Percentiles rank a stretch among this genome's conserved stretches.
Evolutionary conservation across 495 filamentous ascomycete species (phyloP).

Genomic region (Penicillium odoratum): DNA sequence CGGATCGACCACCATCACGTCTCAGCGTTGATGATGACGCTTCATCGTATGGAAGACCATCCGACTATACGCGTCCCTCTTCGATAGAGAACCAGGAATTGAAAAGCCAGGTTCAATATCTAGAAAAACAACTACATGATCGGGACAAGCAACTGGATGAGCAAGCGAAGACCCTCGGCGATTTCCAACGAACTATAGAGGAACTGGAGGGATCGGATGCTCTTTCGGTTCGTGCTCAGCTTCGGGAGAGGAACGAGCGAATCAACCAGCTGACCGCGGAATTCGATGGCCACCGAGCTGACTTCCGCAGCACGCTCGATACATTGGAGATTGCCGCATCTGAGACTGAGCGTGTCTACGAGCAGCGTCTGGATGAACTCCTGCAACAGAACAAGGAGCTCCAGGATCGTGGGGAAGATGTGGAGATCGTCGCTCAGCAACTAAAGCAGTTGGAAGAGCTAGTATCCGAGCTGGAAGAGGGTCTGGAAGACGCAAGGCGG

Average conservation of each 20-base stretch:
- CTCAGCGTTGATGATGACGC: constrained; percentile 42
- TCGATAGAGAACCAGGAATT: constrained; percentile 51
- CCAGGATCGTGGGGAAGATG: constrained; percentile 79
- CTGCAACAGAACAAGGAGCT: constrained; percentile 79
- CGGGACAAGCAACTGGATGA: constrained; percentile 85
- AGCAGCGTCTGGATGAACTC: constrained; percentile 87
- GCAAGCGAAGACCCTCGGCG: constrained; percentile 73
- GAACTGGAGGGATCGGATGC: constrained; percentile 79
- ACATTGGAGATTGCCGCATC: constrained; percentile 93
- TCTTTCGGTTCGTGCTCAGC: constrained; percentile 70
- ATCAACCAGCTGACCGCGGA: constrained; percentile 89
- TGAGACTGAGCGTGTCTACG: constrained; percentile 97
- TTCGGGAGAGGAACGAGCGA: constrained; percentile 96
- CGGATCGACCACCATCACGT: constrained; percentile 45
- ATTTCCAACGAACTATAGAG: constrained; percentile 50
- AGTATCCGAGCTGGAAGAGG: constrained; percentile 95
- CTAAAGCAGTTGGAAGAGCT: constrained; percentile 94
- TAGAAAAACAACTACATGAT: constrained; percentile 70
- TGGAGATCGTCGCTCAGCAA: constrained; percentile 85
- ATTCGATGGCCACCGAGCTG: constrained; percentile 92
- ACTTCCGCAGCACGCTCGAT: constrained; percentile 96
- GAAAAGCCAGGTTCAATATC: constrained; percentile 64
- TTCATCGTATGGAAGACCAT: constrained; percentile 36
- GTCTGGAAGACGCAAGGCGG: constrained; percentile 88
- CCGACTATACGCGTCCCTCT: constrained; percentile 45